These are phyloP conservation scores for Sanghuangporus sanghuang DNA, from an alignment of 1,284 basidiomycete genomes.

Conservation along the genomic window DNA sequence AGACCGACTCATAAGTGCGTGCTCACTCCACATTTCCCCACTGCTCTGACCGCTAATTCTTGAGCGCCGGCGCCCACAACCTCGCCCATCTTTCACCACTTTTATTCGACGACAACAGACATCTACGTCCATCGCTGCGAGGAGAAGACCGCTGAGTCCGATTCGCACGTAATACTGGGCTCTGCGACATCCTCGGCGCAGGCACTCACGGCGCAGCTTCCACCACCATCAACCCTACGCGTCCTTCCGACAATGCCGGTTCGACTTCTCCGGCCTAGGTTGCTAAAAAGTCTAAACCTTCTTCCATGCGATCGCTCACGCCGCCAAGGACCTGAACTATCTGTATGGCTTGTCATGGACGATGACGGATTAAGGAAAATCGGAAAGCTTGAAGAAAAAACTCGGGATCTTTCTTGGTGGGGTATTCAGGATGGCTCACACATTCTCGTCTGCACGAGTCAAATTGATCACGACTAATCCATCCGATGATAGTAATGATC, in stretches of 20 bases:
- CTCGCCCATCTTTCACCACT: neutral
- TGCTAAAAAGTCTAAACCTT: constrained; percentile 38
- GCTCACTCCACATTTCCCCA: neutral
- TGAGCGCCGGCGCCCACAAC: neutral
- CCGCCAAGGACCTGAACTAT: neutral
- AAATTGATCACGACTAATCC: constrained; percentile 18
- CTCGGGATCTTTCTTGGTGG: constrained; percentile 59
- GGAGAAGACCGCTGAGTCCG: neutral
- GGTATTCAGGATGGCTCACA: constrained; percentile 60
- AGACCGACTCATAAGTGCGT: constrained; percentile 56
- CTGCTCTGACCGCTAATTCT: neutral
- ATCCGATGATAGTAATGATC: neutral
- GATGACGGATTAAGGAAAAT: constrained; percentile 43
- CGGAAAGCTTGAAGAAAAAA: constrained; percentile 35
- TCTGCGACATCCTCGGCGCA: neutral
- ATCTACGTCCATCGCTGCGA: constrained; percentile 5
- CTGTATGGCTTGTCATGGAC: constrained; percentile 51
- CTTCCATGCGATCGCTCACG: constrained; percentile 4
- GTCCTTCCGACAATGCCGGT: constrained; percentile 65
- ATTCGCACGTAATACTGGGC: neutral
- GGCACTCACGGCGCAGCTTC: constrained; percentile 1
- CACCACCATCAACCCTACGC: constrained; percentile 34
- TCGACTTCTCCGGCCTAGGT: constrained; percentile 47
- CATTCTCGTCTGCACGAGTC: constrained; percentile 33
- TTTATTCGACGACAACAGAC: neutral